A percentile compares a stretch with the other conserved stretches of the same genome.
phyloP scores from a whole-genome alignment of 2,329 filamentous ascomycete genomes.

The Ophiocordyceps unilateralis region DNA sequence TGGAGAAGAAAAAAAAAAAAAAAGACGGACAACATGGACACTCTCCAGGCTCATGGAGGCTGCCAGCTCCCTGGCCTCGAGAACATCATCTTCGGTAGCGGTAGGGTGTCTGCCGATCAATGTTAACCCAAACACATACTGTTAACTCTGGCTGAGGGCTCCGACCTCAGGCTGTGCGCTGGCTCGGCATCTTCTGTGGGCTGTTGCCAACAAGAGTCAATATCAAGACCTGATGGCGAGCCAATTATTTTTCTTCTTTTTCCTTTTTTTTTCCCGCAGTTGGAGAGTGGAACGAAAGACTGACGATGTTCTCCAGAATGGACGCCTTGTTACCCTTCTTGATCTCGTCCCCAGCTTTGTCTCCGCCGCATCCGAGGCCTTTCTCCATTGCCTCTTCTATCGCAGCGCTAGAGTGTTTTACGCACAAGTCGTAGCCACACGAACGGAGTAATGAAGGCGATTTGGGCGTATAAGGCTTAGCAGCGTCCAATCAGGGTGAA shows the following conservation, averaged over 20 bases:
- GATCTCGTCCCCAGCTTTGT: background rate
- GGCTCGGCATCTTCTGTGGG: background rate
- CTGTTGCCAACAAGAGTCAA: background rate
- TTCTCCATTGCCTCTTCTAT: background rate
- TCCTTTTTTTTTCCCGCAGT: too few species aligned
- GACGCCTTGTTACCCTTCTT: background rate
- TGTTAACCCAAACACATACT: too few species aligned
- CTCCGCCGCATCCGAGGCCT: background rate
- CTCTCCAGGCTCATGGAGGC: slow-evolving; percentile 19
- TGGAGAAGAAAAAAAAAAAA: too few species aligned
- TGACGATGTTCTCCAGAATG: background rate
- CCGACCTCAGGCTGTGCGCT: background rate
- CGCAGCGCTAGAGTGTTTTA: too few species aligned
- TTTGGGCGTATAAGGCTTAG: too few species aligned
- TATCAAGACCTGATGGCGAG: too few species aligned
- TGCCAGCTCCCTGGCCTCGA: slow-evolving; percentile 26
- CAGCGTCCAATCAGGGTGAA: too few species aligned
- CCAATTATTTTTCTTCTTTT: too few species aligned
- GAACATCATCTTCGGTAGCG: slow-evolving; percentile 27
- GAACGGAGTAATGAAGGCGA: too few species aligned
- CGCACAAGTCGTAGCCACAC: too few species aligned
- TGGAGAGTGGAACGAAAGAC: too few species aligned
- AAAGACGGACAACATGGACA: slow-evolving; percentile 17
- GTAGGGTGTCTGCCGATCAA: slow-evolving; percentile 16
- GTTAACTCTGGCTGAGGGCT: background rate